Percentiles rank a stretch among this genome's conserved stretches.
Evolutionary conservation across 2,329 filamentous ascomycete species (phyloP).

Genomic region (Rugonectria rugulosa): DNA sequence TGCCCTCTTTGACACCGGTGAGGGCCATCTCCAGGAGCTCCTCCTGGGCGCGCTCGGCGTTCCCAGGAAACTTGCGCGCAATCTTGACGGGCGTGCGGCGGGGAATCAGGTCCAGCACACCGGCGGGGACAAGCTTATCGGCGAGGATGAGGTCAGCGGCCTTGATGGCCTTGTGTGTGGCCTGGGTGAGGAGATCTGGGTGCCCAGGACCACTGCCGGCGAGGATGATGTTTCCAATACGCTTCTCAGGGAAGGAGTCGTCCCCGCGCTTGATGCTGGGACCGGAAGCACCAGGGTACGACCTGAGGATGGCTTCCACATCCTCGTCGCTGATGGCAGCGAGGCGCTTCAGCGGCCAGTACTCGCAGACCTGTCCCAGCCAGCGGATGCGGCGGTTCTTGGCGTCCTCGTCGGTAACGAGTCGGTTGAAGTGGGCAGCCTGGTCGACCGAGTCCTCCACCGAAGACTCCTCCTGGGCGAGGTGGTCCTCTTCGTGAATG

Average conservation of each 20-base stretch:
- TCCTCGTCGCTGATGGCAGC: conserved; percentile 82
- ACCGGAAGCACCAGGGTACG: conserved; percentile 61
- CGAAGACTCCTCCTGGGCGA: conserved; percentile 59
- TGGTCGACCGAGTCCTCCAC: conserved; percentile 75
- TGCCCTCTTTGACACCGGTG: conserved; percentile 68
- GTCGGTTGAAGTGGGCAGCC: conserved; percentile 80
- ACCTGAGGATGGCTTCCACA: conserved; percentile 76
- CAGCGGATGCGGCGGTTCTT: conserved; percentile 88
- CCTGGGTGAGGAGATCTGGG: conserved; percentile 86
- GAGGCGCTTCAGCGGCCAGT: conserved; percentile 89
- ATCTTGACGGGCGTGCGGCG: conserved; percentile 90
- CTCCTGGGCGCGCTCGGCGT: conserved; percentile 91
- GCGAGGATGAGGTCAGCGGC: conserved; percentile 81
- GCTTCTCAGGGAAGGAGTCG: conserved; percentile 34
- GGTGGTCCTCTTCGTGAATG: conserved; percentile 75
- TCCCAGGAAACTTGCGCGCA: conserved; percentile 96
- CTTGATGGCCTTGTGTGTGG: conserved; percentile 79
- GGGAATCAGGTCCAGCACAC: conserved; percentile 88
- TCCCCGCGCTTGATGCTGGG: conserved; percentile 32
- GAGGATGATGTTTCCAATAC: conserved; percentile 78
- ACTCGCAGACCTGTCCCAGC: conserved; percentile 96
- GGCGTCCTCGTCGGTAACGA: conserved; percentile 77
- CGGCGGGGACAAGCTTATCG: conserved; percentile 84
- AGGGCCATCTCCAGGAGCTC: conserved; percentile 85
- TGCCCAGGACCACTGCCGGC: conserved; percentile 94